Base-by-base conservation (phyloP, 148 eudicot species). In the Heliosperma pusillum region DNA sequence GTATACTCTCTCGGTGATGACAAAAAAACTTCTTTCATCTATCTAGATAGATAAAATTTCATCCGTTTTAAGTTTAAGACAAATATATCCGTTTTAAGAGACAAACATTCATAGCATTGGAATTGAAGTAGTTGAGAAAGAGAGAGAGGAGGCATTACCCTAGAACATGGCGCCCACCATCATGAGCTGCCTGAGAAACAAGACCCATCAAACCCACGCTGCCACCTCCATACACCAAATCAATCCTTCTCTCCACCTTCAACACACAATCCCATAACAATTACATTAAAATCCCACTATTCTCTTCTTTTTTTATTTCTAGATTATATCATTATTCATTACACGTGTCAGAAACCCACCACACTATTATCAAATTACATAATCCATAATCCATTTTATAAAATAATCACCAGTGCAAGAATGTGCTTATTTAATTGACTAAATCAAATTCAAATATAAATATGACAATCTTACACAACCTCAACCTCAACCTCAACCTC, bases 141-240 rank as follows among this genome's bases (percentile, higher is more conserved):
- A 40, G 63, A 33, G 76, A 53, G 75, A 78, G 36, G 30, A 57
- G 58, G 66, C 75, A 77, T 60, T 87, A 93, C 98, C 98, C 98
- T 82, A 93, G 93, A 87, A 93, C 98, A 88, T 93, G 98, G 87
- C 98, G 98, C 83, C 98, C 98, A 82, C 98, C 98, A 87, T 93
- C 91, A 87, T 93, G 95, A 86, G 88, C 98, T 73, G 98, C 95
- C 83, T 93, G 98, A 85, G 98, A 91, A 88, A 93, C 95, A 81
- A 91, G 97, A 77, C 98, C 98, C 98, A 93, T 93, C 78, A 93
- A 81, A 80, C 98, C 98, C 89, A 93, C 95, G 84, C 93, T 93
- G 66, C 95, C 98, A 76, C 98, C 98, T 84, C 98, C 98, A 84
- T 93, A 93, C 16, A 93, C 98, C 86, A 93, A 87, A 91, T 93